Base-by-base conservation (phyloP, 1,139 yeast genomes). In the Sugiyamaella sp. region DNA sequence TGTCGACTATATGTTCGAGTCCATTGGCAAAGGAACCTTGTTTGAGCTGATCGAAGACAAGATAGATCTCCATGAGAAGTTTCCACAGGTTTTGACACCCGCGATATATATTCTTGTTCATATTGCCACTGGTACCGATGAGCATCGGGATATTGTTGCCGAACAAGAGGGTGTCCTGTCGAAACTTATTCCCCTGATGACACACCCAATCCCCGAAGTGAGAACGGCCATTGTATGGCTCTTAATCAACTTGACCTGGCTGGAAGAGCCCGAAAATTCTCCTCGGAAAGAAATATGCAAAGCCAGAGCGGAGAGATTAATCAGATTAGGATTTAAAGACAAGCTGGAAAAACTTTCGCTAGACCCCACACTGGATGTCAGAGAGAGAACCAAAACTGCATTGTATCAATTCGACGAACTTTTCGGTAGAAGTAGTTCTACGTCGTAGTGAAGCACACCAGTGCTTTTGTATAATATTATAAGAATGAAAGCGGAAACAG, bases 171-270 rank as follows among this genome's bases (percentile, higher is more conserved):
- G 66, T 1, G 66, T 84, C 12, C 60, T 84, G 49, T 52, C 60
- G n/a, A 68, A 72, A 39, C 65, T 82, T 2, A 59, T 64, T 2
- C 64, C 70, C 20, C 61, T 72, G 45, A 62, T 68, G 42, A 62
- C 65, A 29, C 74, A 78, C 64, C 71, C 72, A 35, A 68, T 69
- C 45, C 62, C 68, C 20, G 75, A 74, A 33, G 67, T 81, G n/a
- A 76, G 81, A 54, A 64, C 79, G 8, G 83, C 85, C 0, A 76
- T 82, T 60, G 71, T 82, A 6, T 82, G 88, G 87, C 72, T 81
- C 0, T 64, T 83, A 2, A 80, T 81, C 53, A 82, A 84, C 59
- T 65, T 84, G 49, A 75, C 85, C 1, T 81, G 85, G 84, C 57
- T 64, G 38, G 77, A 71, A 35, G 74, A 70, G 39, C 65, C 58